These are phyloP conservation scores for Rutstroemia sp. DNA, from an alignment of 2,329 filamentous ascomycete species.

Conservation along the genomic window DNA sequence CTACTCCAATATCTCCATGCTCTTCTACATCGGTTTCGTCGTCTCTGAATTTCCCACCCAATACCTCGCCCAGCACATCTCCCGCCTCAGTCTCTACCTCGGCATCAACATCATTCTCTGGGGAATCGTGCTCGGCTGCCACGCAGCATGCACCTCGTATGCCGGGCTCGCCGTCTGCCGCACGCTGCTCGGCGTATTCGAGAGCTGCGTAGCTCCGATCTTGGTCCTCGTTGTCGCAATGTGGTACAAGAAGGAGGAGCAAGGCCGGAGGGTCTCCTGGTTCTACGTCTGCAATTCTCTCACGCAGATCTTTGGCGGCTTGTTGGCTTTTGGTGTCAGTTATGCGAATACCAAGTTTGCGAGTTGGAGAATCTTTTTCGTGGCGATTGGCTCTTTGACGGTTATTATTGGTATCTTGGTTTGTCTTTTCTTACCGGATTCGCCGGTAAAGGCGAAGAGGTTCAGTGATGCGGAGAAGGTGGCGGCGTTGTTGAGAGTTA, in stretches of 20 bases:
- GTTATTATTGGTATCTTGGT: slow-evolving; percentile 31
- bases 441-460: slow-evolving; percentile 35
- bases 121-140: slow-evolving; percentile 28
- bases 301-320: slow-evolving; percentile 22
- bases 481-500: not conserved
- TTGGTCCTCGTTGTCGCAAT: slow-evolving; percentile 30
- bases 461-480: not conserved
- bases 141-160: slow-evolving; percentile 27
- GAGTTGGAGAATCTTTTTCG: slow-evolving; percentile 10
- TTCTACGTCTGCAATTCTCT: not conserved
- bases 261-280: slow-evolving; percentile 4
- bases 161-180: slow-evolving; percentile 17
- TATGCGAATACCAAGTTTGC: not conserved
- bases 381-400: slow-evolving; percentile 19
- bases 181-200: slow-evolving; percentile 24
- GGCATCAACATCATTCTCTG: slow-evolving; percentile 23
- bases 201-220: slow-evolving; percentile 26
- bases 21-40: slow-evolving; percentile 25
- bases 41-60: slow-evolving; percentile 23
- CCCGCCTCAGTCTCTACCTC: slow-evolving; percentile 12
- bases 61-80: slow-evolving; percentile 21
- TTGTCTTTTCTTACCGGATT: slow-evolving; percentile 40
- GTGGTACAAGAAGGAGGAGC: slow-evolving; percentile 19
- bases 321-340: slow-evolving; percentile 26
- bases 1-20: slow-evolving; percentile 5